A percentile compares a stretch with the other conserved stretches of the same genome.
Evolutionary conservation across 495 filamentous ascomycete genomes (phyloP).

Genomic region (Mytilinidion resinicola): DNA sequence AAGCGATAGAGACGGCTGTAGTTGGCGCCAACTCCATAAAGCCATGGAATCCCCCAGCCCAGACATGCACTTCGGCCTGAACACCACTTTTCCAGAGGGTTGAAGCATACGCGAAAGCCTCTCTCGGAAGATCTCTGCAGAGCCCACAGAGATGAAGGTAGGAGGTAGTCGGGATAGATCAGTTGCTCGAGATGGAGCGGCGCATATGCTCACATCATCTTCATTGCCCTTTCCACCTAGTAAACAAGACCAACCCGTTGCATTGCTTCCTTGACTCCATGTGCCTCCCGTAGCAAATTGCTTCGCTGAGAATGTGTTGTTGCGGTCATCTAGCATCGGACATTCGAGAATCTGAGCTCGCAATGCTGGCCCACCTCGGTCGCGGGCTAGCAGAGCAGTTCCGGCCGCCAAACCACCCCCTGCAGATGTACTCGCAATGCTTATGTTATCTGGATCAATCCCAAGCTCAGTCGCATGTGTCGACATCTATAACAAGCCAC

Average conservation of each 20-base stretch:
- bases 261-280: background rate
- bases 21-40: background rate
- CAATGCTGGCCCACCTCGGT: conserved; percentile 33
- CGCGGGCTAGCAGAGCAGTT: conserved; percentile 23
- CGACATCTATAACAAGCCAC: conserved; percentile 26
- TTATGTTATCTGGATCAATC: conserved; percentile 27
- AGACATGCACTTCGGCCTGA: background rate
- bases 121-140: background rate
- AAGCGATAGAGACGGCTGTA: too few species aligned
- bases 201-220: background rate
- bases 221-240: background rate
- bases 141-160: background rate
- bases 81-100: background rate
- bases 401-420: conserved; percentile 32
- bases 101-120: background rate
- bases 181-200: background rate
- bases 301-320: background rate
- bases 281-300: background rate
- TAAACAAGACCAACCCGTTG: background rate
- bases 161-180: background rate
- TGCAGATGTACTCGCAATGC: conserved; percentile 28
- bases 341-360: conserved; percentile 47
- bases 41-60: background rate
- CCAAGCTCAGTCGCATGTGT: conserved; percentile 24
- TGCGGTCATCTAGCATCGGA: conserved; percentile 43